Evolutionary conservation across 176 grass and related monocot genomes (phyloP), one percentile per base, ranked within the genome.

Genomic region (Paspalum notatum): DNA sequence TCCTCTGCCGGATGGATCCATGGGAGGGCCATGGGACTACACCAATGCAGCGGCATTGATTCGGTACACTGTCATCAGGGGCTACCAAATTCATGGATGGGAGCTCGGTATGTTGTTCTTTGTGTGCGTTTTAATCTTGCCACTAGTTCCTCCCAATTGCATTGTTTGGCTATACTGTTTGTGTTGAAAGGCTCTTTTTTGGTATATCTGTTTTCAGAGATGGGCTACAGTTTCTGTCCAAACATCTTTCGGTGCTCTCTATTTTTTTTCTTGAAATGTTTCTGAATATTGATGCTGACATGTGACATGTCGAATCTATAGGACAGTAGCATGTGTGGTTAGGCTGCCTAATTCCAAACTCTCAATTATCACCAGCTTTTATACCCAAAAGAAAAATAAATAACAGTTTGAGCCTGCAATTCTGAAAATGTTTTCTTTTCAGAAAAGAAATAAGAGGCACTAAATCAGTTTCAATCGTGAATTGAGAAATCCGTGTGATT

Each of bases 71-170:
- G 96, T 59, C 2, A 70, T 68, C 67, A 95, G 88, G 84, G 93
- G 93, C 26, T 95, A 99, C 47, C 42, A 26, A 0, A 95, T 99
- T 50, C 73, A 99, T 88, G 96, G 93, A 27, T 99, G 96, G 93
- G 93, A 99, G 72, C 88, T 99, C 41, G 96, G 96, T 99, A 84
- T 69, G 77, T 80, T 24, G 40, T 68, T 67, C 71, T 62, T 62
- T 52, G 60, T 47, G 42, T 45, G 47, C 37, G 61, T 46, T 47
- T 47, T 47, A 5, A 12, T 25, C 1, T 70, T 62, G 13, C 0
- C n/a, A n/a, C n/a, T 52, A 55, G 1, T 22, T 62, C 12, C n/a
- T 22, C 4, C 63, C 18, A 56, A 53, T 73, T 74, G 49, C n/a
- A 37, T 56, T 67, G 12, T 11, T 47, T 17, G 5, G 57, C 32